Evolutionary conservation across 2,329 filamentous ascomycete genomes (phyloP).

Genomic region (Torrubiellomyces zombiae): DNA sequence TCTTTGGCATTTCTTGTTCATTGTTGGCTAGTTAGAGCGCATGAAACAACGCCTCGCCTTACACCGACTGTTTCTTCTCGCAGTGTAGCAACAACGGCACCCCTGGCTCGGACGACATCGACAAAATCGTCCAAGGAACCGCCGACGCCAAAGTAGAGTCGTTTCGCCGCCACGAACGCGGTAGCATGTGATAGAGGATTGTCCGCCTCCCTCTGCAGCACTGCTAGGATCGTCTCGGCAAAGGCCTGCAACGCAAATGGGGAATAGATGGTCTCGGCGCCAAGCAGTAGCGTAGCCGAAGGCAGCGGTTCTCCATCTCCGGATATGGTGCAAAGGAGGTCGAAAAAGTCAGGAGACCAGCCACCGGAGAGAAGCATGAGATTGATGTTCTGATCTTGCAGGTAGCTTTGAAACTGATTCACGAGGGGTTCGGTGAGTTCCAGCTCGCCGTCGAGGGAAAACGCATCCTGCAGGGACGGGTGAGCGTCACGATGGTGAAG

Average conservation of each 20-base stretch:
- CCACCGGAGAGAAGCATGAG: constrained; percentile 58
- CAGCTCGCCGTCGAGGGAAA: constrained; percentile 40
- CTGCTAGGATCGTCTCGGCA: constrained; percentile 44
- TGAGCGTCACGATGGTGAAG: constrained; percentile 21
- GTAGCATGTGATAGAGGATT: constrained; percentile 27
- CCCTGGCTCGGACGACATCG: constrained; percentile 29
- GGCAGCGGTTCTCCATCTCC: too few species aligned
- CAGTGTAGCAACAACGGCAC: constrained; percentile 30
- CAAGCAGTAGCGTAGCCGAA: constrained; percentile 39
- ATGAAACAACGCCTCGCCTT: constrained; percentile 41
- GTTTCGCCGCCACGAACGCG: constrained; percentile 59
- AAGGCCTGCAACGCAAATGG: constrained; percentile 55
- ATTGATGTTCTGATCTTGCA: constrained; percentile 32
- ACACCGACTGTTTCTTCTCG: constrained; percentile 45
- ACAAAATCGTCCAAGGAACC: constrained; percentile 66
- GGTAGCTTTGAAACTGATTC: constrained; percentile 36
- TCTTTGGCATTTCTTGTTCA: too few species aligned
- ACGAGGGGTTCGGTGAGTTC: constrained; percentile 44
- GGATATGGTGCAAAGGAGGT: constrained; percentile 30
- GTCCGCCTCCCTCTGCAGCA: constrained; percentile 31
- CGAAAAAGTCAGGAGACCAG: constrained; percentile 51
- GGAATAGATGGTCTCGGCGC: constrained; percentile 72
- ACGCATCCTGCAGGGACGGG: constrained; percentile 24
- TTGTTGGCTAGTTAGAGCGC: constrained; percentile 15
- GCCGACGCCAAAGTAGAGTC: constrained; percentile 71